Evolutionary conservation across 768 basidiomycete species (phyloP).

Genomic region (Pulveroboletus sp.): DNA sequence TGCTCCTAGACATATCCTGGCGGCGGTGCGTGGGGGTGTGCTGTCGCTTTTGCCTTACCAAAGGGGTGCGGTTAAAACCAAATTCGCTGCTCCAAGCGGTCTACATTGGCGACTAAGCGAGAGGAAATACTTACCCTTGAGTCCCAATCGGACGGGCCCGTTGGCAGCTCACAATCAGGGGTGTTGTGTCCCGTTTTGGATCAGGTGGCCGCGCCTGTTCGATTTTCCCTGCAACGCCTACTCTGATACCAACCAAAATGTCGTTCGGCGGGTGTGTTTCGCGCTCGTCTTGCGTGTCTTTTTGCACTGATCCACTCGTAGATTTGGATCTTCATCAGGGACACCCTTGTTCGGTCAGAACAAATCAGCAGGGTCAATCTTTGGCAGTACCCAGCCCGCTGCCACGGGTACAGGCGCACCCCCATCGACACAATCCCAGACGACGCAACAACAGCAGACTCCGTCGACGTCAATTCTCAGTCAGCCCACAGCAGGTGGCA

Average conservation of each 20-base stretch:
- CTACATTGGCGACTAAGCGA: too few relatives aligned
- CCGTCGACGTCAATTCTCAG: conserved; percentile 28
- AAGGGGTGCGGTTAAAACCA: conserved; percentile 20
- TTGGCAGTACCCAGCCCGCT: conserved; percentile 35
- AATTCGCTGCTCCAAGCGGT: too few relatives aligned
- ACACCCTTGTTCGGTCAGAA: conserved; percentile 33
- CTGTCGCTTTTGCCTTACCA: conserved; percentile 42
- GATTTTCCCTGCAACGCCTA: background rate
- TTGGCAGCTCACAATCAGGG: conserved; percentile 9
- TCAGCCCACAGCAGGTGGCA: conserved; percentile 4
- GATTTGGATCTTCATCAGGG: conserved; percentile 41
- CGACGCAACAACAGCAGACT: conserved; percentile 19
- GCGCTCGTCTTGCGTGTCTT: background rate
- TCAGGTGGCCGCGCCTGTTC: conserved; percentile 10
- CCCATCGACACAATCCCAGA: conserved; percentile 15
- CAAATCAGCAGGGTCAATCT: conserved; percentile 35
- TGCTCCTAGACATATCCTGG: conserved; percentile 46
- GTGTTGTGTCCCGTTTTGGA: conserved; percentile 5
- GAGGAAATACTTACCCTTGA: too few relatives aligned
- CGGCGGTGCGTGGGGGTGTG: conserved; percentile 51
- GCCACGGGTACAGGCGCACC: conserved; percentile 16
- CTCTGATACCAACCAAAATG: conserved; percentile 10
- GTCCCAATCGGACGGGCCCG: too few relatives aligned
- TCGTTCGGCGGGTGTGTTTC: conserved; percentile 20
- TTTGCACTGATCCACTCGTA: conserved; percentile 10